These are phyloP conservation scores for Viola pubescens DNA, from an alignment of 441 rosid species.

Conservation along the genomic window DNA sequence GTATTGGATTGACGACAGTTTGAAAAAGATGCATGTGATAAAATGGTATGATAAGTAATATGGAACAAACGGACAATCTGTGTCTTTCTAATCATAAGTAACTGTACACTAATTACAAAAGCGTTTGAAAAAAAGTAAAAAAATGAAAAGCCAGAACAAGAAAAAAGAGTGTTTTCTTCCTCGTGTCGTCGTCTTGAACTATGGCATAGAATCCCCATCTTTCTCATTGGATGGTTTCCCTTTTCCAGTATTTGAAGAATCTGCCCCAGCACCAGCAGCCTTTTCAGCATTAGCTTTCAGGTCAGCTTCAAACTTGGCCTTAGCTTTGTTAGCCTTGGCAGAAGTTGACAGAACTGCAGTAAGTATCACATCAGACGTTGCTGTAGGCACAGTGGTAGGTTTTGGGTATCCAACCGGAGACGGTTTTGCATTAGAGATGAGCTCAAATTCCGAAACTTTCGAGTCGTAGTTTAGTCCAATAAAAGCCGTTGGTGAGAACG, in stretches of 20 bases:
- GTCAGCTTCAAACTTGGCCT: constrained; percentile 98
- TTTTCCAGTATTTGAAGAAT: constrained; percentile 42
- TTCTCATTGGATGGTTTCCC: constrained; percentile 63
- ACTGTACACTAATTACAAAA: too few species aligned
- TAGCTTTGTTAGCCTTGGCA: constrained; percentile 91
- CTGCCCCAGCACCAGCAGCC: constrained; percentile 35
- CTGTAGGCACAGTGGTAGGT: constrained; percentile 73
- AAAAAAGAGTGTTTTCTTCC: too few species aligned
- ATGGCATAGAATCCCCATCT: constrained; percentile 89
- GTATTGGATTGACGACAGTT: too few species aligned
- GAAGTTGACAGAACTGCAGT: constrained; percentile 93
- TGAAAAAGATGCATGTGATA: too few species aligned
- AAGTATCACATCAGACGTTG: constrained; percentile 73
- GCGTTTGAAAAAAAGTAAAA: too few species aligned
- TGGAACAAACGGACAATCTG: too few species aligned
- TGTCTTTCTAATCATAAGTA: too few species aligned
- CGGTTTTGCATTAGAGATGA: constrained; percentile 90
- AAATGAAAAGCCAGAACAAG: too few species aligned
- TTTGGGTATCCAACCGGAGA: constrained; percentile 93
- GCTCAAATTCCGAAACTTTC: constrained; percentile 86
- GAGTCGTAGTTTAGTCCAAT: constrained; percentile 86
- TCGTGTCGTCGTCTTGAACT: too few species aligned
- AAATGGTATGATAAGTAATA: too few species aligned
- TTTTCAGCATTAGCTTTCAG: constrained; percentile 74
- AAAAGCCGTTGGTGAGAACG: constrained; percentile 94